These are phyloP conservation scores for Torrubiella hemipterigena DNA, from an alignment of 2,329 filamentous ascomycete species.

Conservation along the genomic window DNA sequence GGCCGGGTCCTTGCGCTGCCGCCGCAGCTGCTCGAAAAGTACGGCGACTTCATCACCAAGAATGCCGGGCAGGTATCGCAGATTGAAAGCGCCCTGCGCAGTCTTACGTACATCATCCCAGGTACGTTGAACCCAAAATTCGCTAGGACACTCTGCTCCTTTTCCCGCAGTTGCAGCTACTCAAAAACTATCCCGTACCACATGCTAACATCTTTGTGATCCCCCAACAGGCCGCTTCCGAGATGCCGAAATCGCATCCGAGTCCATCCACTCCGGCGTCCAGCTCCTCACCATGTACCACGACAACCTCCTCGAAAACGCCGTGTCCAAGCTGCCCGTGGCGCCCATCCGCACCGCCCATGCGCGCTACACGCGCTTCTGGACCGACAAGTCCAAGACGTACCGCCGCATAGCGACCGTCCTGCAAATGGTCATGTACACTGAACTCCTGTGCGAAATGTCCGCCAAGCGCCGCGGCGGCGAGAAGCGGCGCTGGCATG, in stretches of 20 bases:
- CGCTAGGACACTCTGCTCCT: too few species aligned
- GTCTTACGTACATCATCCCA: slow-evolving; percentile 90
- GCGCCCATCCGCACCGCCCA: slow-evolving; percentile 43
- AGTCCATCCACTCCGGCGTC: slow-evolving; percentile 79
- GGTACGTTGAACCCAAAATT: too few species aligned
- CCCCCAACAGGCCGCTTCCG: slow-evolving; percentile 58
- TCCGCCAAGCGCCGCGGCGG: slow-evolving; percentile 75
- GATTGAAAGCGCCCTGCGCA: slow-evolving; percentile 86
- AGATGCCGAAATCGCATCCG: slow-evolving; percentile 89
- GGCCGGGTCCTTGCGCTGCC: slow-evolving; percentile 41
- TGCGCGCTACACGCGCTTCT: slow-evolving; percentile 55
- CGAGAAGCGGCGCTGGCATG: slow-evolving; percentile 69
- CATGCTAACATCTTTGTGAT: too few species aligned
- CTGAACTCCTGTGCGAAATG: slow-evolving; percentile 97
- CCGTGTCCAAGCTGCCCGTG: slow-evolving; percentile 46
- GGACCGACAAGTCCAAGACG: slow-evolving; percentile 49
- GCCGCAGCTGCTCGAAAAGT: slow-evolving; percentile 56
- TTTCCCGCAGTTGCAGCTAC: too few species aligned
- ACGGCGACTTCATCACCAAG: slow-evolving; percentile 86
- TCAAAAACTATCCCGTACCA: too few species aligned
- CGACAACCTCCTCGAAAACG: slow-evolving; percentile 66
- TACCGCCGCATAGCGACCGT: slow-evolving; percentile 75
- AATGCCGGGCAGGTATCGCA: slow-evolving; percentile 90
- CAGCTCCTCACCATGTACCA: slow-evolving; percentile 89
- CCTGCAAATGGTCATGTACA: slow-evolving; percentile 86